Base-by-base conservation (phyloP, 352 stramenopile genomes). In the Chrysophaeum taylorii region DNA sequence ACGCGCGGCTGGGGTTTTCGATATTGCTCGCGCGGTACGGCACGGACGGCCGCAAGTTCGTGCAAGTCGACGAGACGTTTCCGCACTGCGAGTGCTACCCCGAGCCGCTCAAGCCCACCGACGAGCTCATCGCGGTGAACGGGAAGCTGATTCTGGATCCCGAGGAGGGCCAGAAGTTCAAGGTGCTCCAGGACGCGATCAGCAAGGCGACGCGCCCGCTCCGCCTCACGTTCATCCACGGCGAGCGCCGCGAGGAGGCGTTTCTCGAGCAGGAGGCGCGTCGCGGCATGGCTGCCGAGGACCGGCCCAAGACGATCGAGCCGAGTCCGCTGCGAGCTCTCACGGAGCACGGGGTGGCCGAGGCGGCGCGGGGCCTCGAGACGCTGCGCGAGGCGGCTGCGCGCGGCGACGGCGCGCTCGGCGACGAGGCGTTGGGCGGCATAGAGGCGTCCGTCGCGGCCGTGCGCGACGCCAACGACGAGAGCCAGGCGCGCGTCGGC, bases 71-170 rank as follows among this genome's bases (percentile, higher is more conserved):
- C 1, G 36, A 35, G 14, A 9, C 27, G 14, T 16, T 23, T 4
- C 53, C 7, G 29, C 53, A 2, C n/a, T 62, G 50, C 52, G 52
- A 14, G 4, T 16, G 52, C n/a, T 12, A 4, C 50, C 53, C 27
- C 27, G 29, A 33, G 53, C 53, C 53, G 7, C 33, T 64, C 7
- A 64, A 64, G 53, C 50, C 50, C 50, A 62, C 23, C 4, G 50
- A 62, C 50, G 50, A 62, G 50, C 50, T 62, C 50, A 37, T 62
- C n/a, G 50, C 50, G 4, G 21, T 37, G 27, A 36, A 62, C 27
- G 50, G 23, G 27, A n/a, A 4, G 25, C 7, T 62, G 27, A 35
- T 62, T 31, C 25, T 62, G 27, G 50, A 62, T 1, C 50, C 50
- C 15, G 39, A 45, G 12, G 39, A 45, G 12, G 39, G 14, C 9